Base-by-base conservation (phyloP, 805 yeast species). In the Cyberlindnera meyerae region DNA sequence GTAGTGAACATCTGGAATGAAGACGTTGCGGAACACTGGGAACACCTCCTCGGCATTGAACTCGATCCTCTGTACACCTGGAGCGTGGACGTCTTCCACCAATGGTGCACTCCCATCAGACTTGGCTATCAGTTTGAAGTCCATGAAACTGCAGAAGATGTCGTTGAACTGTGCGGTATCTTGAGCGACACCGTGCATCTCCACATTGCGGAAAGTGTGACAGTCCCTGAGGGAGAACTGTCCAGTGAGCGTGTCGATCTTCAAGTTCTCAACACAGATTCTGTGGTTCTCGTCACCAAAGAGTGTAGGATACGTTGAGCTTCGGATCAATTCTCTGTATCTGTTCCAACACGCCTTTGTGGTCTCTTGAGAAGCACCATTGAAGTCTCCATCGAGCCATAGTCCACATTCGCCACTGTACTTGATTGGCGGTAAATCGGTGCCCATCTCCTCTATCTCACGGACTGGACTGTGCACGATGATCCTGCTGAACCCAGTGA, bases 51-150 rank as follows among this genome's bases (percentile, higher is more conserved):
- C n/a, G 8, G 18, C 18, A 8, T 13, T 7, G 26, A 30, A 21
- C 26, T 30, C 27, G 18, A 30, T 30, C 8, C 18, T 20, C 14
- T 30, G 27, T 4, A 30, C 27, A 13, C 33, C 33, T 9, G 33
- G 27, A 3, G 33, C 33, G n/a, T 30, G 13, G 27, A 30, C 14
- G 18, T 30, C 18, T 11, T 20, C 18, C 8, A 30, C 25, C 18
- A 30, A 6, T 21, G 27, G 18, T 21, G 33, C 27, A 13, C 13
- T n/a, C n/a, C 24, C 24, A 21, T 8, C 11, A 21, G 24, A n/a
- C 16, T 22, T 20, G 13, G 33, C 24, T 4, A 30, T 26, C 11
- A 30, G 17, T 4, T 22, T 14, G 26, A 30, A 30, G 26, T 30
- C 20, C 11, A 30, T 12, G 13, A 6, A 22, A 22, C 27, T 30